A percentile compares a stretch with the other conserved stretches of the same genome.
Conservation (phyloP, 2,329 filamentous ascomycete genomes). For the Colletotrichum sp. region DNA sequence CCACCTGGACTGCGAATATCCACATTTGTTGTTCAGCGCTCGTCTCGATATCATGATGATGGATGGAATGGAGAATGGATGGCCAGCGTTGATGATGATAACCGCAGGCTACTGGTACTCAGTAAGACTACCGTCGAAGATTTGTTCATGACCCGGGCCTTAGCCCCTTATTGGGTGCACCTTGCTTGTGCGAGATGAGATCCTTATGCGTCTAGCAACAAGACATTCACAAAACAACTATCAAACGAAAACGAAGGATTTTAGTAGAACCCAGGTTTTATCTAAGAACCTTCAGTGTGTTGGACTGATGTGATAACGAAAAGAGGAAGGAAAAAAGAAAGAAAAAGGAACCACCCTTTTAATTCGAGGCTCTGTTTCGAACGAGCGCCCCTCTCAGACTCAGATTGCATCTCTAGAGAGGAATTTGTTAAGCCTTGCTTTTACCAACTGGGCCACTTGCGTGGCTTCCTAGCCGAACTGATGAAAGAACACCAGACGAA, state of each 20-base stretch:
- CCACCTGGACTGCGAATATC: neutral
- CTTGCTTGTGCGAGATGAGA: neutral
- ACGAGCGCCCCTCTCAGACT: neutral
- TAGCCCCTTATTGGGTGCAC: neutral
- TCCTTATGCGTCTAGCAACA: neutral
- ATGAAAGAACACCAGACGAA: neutral
- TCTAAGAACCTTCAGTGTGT: neutral
- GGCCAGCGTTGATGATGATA: neutral
- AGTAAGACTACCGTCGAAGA: neutral
- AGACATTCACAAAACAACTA: rapidly evolving
- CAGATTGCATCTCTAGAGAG: neutral
- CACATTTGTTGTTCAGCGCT: neutral
- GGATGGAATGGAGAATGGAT: neutral
- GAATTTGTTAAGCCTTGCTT: neutral
- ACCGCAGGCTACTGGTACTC: neutral
- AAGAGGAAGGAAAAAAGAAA: neutral
- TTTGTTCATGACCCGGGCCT: neutral
- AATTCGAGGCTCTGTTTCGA: neutral
- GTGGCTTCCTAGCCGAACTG: neutral
- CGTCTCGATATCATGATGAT: neutral
- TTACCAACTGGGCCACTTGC: neutral
- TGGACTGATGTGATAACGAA: rapidly evolving
- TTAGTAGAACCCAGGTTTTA: neutral
- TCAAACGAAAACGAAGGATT: neutral
- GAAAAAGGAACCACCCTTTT: neutral